phyloP scores from a whole-genome alignment of 2,329 filamentous ascomycete genomes.

The Phoma sp. region DNA sequence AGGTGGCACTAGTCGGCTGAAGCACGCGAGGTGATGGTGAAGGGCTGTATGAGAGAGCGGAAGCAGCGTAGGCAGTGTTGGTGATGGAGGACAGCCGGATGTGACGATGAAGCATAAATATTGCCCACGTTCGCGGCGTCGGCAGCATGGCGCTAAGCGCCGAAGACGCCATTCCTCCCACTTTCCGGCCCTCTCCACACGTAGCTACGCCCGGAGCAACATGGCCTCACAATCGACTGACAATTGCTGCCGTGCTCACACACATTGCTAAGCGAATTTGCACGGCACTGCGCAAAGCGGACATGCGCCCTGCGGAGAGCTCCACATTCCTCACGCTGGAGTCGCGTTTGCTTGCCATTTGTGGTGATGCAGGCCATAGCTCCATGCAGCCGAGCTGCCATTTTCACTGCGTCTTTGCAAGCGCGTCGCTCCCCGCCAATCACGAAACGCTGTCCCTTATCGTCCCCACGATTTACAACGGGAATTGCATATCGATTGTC shows the following conservation, averaged over 20 bases:
- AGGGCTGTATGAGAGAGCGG: constrained; percentile 5
- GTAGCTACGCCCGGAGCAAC: constrained; percentile 10
- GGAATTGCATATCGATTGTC: constrained; percentile 36
- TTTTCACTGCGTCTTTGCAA: constrained; percentile 23
- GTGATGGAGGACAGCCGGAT: constrained; percentile 23
- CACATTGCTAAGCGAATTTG: constrained; percentile 21
- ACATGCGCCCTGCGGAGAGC: constrained; percentile 19
- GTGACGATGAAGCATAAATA: constrained; percentile 33
- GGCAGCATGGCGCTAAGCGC: constrained; percentile 21
- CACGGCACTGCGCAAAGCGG: constrained; percentile 14
- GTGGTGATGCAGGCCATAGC: constrained; percentile 25
- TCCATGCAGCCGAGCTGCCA: constrained; percentile 24
- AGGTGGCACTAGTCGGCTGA: not conserved
- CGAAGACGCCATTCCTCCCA: constrained; percentile 24
- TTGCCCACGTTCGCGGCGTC: constrained; percentile 23
- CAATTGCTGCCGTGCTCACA: constrained; percentile 11
- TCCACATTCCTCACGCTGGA: constrained; percentile 18
- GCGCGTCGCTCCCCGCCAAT: constrained; percentile 31
- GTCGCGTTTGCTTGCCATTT: constrained; percentile 21
- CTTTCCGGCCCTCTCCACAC: constrained; percentile 18
- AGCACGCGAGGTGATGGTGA: constrained; percentile 7
- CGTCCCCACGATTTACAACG: constrained; percentile 37
- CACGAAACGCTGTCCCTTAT: constrained; percentile 26
- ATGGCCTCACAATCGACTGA: constrained; percentile 36
- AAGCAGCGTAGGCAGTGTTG: constrained; percentile 12